Percentiles rank a stretch among this genome's conserved stretches.
phyloP scores from a whole-genome alignment of 768 basidiomycete genomes.

The Suillus subaureus region DNA sequence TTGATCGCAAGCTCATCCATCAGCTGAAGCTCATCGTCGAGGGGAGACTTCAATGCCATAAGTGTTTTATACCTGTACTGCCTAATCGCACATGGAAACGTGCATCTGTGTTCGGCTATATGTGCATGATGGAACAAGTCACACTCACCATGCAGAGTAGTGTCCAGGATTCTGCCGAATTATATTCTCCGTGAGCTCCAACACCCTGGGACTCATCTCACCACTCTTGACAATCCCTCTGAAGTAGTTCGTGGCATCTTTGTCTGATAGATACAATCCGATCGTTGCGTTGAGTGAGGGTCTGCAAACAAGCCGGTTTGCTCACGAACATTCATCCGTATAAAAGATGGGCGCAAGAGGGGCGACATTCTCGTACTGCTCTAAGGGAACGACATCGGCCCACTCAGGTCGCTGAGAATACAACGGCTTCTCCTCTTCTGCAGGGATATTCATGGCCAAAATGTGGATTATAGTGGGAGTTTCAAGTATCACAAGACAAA shows the following conservation, averaged over 20 bases:
- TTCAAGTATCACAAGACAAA: conserved; percentile 2
- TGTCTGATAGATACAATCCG: conserved; percentile 54
- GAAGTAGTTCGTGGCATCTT: conserved; percentile 92
- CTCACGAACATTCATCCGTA: conserved; percentile 74
- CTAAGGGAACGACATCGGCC: conserved; percentile 76
- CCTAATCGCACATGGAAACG: conserved; percentile 48
- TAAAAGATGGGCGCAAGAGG: conserved; percentile 95
- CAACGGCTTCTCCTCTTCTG: conserved; percentile 26
- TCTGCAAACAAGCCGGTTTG: conserved; percentile 9
- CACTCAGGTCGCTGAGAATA: conserved; percentile 74
- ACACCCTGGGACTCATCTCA: conserved; percentile 80
- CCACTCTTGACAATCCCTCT: conserved; percentile 76
- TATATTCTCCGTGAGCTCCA: conserved; percentile 86
- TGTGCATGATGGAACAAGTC: conserved; percentile 8
- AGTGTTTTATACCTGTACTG: conserved; percentile 94
- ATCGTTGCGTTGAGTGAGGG: conserved; percentile 12
- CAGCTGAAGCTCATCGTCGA: conserved; percentile 76
- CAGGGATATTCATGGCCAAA: conserved; percentile 1
- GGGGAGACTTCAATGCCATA: conserved; percentile 60
- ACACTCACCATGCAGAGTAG: conserved; percentile 89
- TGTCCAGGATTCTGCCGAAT: conserved; percentile 95
- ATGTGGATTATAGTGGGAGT: not conserved
- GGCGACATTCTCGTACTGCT: conserved; percentile 76
- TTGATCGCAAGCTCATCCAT: conserved; percentile 87
- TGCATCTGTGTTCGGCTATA: not conserved